Evolutionary conservation across 1,284 basidiomycete genomes (phyloP).

Genomic region (Kwoniella shivajii): DNA sequence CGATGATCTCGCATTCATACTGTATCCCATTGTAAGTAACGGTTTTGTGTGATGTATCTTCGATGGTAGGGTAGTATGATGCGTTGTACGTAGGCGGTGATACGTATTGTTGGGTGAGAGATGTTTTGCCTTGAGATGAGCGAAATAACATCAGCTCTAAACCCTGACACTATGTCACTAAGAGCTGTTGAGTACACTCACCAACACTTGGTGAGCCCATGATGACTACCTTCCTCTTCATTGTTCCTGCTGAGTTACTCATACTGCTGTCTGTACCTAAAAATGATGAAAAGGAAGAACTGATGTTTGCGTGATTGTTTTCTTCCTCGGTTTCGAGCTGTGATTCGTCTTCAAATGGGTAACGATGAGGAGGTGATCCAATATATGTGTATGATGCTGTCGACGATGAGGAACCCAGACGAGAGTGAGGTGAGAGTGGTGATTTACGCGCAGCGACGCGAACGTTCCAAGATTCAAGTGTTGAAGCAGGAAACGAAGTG

Average conservation of each 20-base stretch:
- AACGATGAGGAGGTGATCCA: background rate
- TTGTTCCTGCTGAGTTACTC: constrained; percentile 17
- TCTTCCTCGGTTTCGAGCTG: constrained; percentile 6
- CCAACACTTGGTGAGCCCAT: constrained; percentile 79
- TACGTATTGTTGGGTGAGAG: constrained; percentile 72
- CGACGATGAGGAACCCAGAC: background rate
- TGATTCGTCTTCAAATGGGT: background rate
- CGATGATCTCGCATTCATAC: constrained; percentile 96
- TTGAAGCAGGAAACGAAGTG: constrained; percentile 6
- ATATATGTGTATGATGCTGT: background rate
- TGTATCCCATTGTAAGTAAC: constrained; percentile 81
- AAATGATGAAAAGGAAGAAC: background rate
- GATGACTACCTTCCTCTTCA: constrained; percentile 80
- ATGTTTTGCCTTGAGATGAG: constrained; percentile 70
- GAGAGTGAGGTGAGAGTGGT: constrained; percentile 4
- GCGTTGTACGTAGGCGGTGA: constrained; percentile 70
- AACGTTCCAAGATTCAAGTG: constrained; percentile 11
- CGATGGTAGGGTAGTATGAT: constrained; percentile 93
- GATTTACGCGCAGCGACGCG: constrained; percentile 13
- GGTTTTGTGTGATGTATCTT: constrained; percentile 81
- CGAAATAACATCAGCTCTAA: background rate
- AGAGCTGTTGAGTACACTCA: constrained; percentile 59
- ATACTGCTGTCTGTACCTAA: constrained; percentile 12
- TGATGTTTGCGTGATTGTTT: background rate
- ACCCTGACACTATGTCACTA: too few species aligned